A percentile compares a stretch with the other conserved stretches of the same genome.
These are phyloP conservation scores for Pseudocercospora cruenta DNA, from an alignment of 2,329 filamentous ascomycete species.

Conservation along the genomic window DNA sequence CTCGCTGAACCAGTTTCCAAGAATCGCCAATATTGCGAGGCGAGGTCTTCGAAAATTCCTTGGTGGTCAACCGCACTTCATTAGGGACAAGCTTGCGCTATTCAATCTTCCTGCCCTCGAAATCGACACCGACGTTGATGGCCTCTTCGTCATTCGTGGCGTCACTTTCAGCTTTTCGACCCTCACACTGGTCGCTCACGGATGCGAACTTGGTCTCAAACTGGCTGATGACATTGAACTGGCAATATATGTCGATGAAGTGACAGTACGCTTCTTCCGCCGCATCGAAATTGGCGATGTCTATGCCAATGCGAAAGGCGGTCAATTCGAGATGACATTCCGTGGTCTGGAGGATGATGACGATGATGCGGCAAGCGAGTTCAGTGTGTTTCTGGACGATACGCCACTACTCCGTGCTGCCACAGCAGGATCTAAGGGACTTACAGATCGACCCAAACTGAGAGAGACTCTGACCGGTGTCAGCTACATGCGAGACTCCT, in stretches of 20 bases:
- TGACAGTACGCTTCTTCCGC: constrained; percentile 54
- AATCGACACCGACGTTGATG: constrained; percentile 58
- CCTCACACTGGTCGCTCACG: constrained; percentile 55
- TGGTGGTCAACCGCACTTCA: constrained; percentile 52
- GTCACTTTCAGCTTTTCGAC: constrained; percentile 56
- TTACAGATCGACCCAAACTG: constrained; percentile 28
- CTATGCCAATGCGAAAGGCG: constrained; percentile 59
- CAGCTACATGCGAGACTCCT: constrained; percentile 41
- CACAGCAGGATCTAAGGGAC: constrained; percentile 34
- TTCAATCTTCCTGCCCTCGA: constrained; percentile 57
- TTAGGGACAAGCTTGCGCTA: constrained; percentile 55
- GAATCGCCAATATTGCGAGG: constrained; percentile 43
- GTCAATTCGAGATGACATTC: constrained; percentile 56
- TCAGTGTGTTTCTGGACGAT: constrained; percentile 46
- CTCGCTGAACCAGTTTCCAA: constrained; percentile 53
- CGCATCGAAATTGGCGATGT: constrained; percentile 57
- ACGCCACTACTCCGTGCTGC: constrained; percentile 54
- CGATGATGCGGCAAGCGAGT: constrained; percentile 44
- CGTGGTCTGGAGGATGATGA: constrained; percentile 43
- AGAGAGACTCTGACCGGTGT: constrained; percentile 46
- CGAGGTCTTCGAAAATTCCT: constrained; percentile 42
- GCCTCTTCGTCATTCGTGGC: constrained; percentile 57
- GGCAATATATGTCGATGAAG: constrained; percentile 55
- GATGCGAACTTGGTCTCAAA: constrained; percentile 58
- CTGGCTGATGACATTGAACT: constrained; percentile 58